These are phyloP conservation scores for Panellus pusillus DNA, from an alignment of 768 basidiomycete genomes.

Conservation along the genomic window DNA sequence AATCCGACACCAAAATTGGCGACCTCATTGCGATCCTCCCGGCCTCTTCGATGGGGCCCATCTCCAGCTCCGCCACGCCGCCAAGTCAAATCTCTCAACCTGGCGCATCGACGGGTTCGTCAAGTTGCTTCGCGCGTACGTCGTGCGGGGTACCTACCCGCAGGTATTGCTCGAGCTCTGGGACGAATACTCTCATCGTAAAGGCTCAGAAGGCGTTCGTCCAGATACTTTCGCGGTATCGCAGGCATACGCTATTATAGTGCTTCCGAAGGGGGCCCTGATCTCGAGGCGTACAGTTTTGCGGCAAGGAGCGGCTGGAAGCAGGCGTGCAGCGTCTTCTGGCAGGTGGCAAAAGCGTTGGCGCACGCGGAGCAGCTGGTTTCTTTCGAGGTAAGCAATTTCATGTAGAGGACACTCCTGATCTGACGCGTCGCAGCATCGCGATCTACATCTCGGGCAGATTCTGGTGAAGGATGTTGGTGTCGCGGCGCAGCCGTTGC, in stretches of 20 bases:
- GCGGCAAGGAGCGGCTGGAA: conserved; percentile 68
- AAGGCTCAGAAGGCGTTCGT: conserved; percentile 80
- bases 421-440: conserved; percentile 61
- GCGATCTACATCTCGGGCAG: conserved; percentile 98
- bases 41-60: conserved; percentile 14
- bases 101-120: conserved; percentile 33
- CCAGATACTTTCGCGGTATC: conserved; percentile 82
- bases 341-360: conserved; percentile 82
- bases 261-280: conserved; percentile 89
- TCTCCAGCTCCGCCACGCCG: conserved; percentile 14
- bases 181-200: conserved; percentile 79
- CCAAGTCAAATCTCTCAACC: conserved; percentile 9
- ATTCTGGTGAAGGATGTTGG: conserved; percentile 70
- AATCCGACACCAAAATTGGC: conserved; percentile 10
- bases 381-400: conserved; percentile 74
- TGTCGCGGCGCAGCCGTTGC: conserved; percentile 28
- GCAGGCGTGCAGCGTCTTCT: conserved; percentile 87
- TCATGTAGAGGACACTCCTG: background rate
- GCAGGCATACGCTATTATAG: conserved; percentile 87
- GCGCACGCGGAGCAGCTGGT: conserved; percentile 77
- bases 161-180: conserved; percentile 74
- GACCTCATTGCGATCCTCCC: conserved; percentile 18
- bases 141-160: conserved; percentile 88
- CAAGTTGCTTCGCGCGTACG: conserved; percentile 75
- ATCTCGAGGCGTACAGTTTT: conserved; percentile 86